Conservation (phyloP, 371 early-diverging fungal genomes). For the Saksenaea vasiformis region DNA sequence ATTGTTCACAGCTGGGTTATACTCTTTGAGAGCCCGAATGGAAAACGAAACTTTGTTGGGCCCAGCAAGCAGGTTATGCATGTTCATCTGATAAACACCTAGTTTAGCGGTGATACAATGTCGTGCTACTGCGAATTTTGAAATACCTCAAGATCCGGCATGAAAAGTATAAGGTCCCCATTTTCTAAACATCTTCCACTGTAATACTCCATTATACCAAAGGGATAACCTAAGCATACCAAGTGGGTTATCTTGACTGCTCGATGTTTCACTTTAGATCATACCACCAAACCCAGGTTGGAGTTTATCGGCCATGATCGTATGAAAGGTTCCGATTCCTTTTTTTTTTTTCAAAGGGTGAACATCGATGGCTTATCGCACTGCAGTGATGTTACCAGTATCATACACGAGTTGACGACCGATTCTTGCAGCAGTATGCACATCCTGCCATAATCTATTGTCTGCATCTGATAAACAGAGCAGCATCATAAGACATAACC, state of each 20-base stretch:
- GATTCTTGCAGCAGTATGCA: slow-evolving; percentile 25
- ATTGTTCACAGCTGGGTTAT: slow-evolving; percentile 28
- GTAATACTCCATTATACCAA: slow-evolving; percentile 61
- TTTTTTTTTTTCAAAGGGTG: not conserved
- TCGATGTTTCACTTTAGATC: not conserved
- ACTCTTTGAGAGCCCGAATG: slow-evolving; percentile 34
- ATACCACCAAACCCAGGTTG: slow-evolving; percentile 14
- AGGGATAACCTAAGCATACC: slow-evolving; percentile 45
- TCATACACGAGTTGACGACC: slow-evolving; percentile 29
- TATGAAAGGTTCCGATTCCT: slow-evolving; percentile 34
- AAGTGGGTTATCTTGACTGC: slow-evolving; percentile 9
- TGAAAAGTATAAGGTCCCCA: slow-evolving; percentile 48
- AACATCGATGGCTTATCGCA: not conserved
- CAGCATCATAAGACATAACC: not conserved
- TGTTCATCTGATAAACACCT: slow-evolving; percentile 33
- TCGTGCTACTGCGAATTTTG: slow-evolving; percentile 10
- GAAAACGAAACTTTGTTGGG: slow-evolving; percentile 31
- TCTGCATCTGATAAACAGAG: not conserved
- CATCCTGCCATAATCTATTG: slow-evolving; percentile 10
- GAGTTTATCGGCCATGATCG: slow-evolving; percentile 17
- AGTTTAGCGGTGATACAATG: not conserved
- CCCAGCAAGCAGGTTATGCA: slow-evolving; percentile 32
- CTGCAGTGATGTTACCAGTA: slow-evolving; percentile 14
- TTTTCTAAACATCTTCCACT: slow-evolving; percentile 42
- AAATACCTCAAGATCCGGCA: slow-evolving; percentile 46